Conservation (phyloP, 2,329 filamentous ascomycete species). For the Verticillium isaacii region DNA sequence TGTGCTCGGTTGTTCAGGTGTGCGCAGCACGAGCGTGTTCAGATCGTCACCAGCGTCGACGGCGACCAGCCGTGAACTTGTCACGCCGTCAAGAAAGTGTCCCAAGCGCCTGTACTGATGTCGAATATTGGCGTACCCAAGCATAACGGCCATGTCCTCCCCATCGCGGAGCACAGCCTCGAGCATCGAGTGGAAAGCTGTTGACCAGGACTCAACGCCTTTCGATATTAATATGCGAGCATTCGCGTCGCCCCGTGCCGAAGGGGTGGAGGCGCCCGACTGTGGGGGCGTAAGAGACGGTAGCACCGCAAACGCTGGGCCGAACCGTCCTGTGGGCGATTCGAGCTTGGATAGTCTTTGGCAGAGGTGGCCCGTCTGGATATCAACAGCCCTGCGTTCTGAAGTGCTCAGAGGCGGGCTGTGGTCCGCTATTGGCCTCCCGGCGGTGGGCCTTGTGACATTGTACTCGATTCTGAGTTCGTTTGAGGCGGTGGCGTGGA, state of each 20-base stretch:
- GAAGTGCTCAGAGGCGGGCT: slow-evolving; percentile 22
- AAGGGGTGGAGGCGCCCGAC: neutral
- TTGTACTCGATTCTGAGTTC: slow-evolving; percentile 33
- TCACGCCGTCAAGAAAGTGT: slow-evolving; percentile 47
- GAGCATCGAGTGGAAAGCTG: slow-evolving; percentile 51
- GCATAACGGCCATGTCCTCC: slow-evolving; percentile 53
- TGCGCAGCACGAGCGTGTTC: slow-evolving; percentile 39
- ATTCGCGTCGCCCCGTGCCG: slow-evolving; percentile 6
- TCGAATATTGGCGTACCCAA: slow-evolving; percentile 53
- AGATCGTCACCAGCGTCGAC: slow-evolving; percentile 45
- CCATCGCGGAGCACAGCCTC: slow-evolving; percentile 54
- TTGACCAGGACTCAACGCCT: slow-evolving; percentile 40
- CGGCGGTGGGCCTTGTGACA: slow-evolving; percentile 32
- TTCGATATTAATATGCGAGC: slow-evolving; percentile 7
- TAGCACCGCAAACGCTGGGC: slow-evolving; percentile 35
- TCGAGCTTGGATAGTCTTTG: slow-evolving; percentile 36
- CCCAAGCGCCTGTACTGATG: slow-evolving; percentile 44
- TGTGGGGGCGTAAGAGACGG: neutral
- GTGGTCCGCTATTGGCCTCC: slow-evolving; percentile 31
- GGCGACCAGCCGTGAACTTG: slow-evolving; percentile 46
- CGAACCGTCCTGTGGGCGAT: slow-evolving; percentile 45
- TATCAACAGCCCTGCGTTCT: slow-evolving; percentile 35
- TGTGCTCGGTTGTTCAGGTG: neutral
- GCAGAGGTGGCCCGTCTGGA: slow-evolving; percentile 41
- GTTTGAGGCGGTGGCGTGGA: slow-evolving; percentile 25